phyloP scores from a whole-genome alignment of 352 stramenopile genomes.

The Pythium guiyangense region DNA sequence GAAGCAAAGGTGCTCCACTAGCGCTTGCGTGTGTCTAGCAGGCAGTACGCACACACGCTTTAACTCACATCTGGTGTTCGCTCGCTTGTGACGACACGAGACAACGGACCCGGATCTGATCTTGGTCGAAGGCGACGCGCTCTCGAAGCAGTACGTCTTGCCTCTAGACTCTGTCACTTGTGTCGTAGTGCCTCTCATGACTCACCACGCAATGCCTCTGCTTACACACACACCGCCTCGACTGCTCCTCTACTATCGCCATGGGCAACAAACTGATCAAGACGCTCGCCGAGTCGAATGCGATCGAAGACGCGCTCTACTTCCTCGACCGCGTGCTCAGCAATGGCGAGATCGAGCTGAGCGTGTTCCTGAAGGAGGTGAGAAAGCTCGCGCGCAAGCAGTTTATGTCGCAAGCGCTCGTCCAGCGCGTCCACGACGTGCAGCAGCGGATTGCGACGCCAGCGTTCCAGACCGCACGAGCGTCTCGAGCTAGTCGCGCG shows the following conservation, averaged over 20 bases:
- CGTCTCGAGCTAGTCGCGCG: too few species aligned
- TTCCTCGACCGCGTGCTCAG: slow-evolving; percentile 88
- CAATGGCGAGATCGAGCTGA: slow-evolving; percentile 85
- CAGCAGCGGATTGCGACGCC: slow-evolving; percentile 62
- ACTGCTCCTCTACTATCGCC: too few species aligned
- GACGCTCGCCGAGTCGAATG: slow-evolving; percentile 80
- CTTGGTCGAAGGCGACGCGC: slow-evolving; percentile 62
- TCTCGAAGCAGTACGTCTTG: slow-evolving; percentile 76
- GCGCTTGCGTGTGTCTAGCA: not conserved
- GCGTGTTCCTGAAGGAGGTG: slow-evolving; percentile 86
- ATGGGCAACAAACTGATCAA: slow-evolving; percentile 46
- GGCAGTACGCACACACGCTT: not conserved
- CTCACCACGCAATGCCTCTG: too few species aligned
- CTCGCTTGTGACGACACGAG: slow-evolving; percentile 24
- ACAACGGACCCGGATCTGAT: slow-evolving; percentile 74
- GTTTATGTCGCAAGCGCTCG: slow-evolving; percentile 86
- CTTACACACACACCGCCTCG: too few species aligned
- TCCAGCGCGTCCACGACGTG: slow-evolving; percentile 82
- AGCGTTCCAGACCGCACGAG: slow-evolving; percentile 27
- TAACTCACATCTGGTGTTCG: not conserved
- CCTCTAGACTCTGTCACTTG: too few species aligned
- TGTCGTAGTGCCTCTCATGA: too few species aligned
- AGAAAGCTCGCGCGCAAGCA: slow-evolving; percentile 87
- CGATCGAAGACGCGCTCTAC: slow-evolving; percentile 90
- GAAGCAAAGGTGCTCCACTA: slow-evolving; percentile 47